Percentiles rank a stretch among this genome's conserved stretches.
Evolutionary conservation across 2,329 filamentous ascomycete species (phyloP).

Genomic region (Aspergillus glaucus): DNA sequence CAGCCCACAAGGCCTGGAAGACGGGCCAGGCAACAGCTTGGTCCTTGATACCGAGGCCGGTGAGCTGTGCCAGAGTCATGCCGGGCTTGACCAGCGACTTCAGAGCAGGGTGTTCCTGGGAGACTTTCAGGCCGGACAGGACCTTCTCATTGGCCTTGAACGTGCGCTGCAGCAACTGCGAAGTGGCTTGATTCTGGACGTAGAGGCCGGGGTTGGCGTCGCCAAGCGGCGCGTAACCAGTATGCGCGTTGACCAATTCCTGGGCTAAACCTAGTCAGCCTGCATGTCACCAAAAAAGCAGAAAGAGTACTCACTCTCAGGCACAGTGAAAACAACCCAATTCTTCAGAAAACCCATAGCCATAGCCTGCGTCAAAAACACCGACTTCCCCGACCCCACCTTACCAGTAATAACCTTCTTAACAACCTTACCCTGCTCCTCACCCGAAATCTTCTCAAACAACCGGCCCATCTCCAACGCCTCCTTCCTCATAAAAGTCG

Average conservation of each 20-base stretch:
- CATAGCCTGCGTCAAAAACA: constrained; percentile 77
- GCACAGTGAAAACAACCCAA: constrained; percentile 84
- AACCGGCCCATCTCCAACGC: constrained; percentile 63
- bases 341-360: constrained; percentile 72
- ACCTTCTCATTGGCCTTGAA: constrained; percentile 64
- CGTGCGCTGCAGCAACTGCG: constrained; percentile 67
- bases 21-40: constrained; percentile 72
- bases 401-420: constrained; percentile 66
- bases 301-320: constrained; percentile 62
- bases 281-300: background rate
- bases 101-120: constrained; percentile 52
- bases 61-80: constrained; percentile 61
- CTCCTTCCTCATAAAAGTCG: constrained; percentile 70
- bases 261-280: constrained; percentile 51
- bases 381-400: constrained; percentile 76
- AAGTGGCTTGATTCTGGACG: constrained; percentile 70
- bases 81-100: constrained; percentile 53
- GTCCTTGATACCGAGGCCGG: constrained; percentile 63
- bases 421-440: constrained; percentile 30
- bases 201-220: constrained; percentile 53
- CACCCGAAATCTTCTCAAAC: constrained; percentile 51
- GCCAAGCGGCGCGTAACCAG: constrained; percentile 68
- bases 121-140: constrained; percentile 49
- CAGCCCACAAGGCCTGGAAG: constrained; percentile 73
- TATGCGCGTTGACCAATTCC: constrained; percentile 73